Base-by-base conservation (phyloP, 1,139 yeast species). In the Debaryomyces singareniensis region DNA sequence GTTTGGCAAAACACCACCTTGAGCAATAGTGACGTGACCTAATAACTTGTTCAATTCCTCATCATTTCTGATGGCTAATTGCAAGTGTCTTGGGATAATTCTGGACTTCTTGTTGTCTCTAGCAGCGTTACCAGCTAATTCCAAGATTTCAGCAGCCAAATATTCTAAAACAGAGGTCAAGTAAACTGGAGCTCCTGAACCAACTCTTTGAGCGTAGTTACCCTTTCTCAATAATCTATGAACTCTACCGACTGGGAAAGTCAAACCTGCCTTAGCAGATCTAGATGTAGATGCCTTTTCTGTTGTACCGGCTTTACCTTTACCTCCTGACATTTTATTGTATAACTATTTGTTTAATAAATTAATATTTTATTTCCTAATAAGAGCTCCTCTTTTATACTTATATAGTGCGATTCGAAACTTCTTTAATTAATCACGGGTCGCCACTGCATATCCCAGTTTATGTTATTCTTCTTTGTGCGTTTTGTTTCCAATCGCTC, bases 1-100 rank as follows among this genome's bases (percentile, higher is more conserved):
- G 83, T 89, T 87, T 75, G 95, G 96, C 64, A 86, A 75, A 49
- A 86, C 96, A 82, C 96, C 96, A 82, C 95, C 96, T 72, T 85
- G 95, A 50, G 95, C 95, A 55, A 85, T 86, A 47, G 94, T 83
- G 51, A 85, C 95, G 61, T 83, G 87, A 59, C 98, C 97, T 51
- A 85, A 74, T 55, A 66, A 66, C 55, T 67, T 66, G 62, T 65
- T 68, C 52, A 68, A 61, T 52, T 65, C 73, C 53, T 63, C 72
- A 63, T 67, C 73, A 51, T 65, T 65, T 68, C 73, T 67, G 61
- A 61, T 67, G 58, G 73, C 73, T 55, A 62, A 62, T 55, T 70
- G 73, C 58, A 62, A 61, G 53, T 60, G 69, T 60, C 71, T 63
- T 56, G 71, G 68, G 55, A 68, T 68, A 37, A 71, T 67, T 71